Evolutionary conservation across 768 basidiomycete species (phyloP).

Genomic region (Cyclocybe cylindracea): DNA sequence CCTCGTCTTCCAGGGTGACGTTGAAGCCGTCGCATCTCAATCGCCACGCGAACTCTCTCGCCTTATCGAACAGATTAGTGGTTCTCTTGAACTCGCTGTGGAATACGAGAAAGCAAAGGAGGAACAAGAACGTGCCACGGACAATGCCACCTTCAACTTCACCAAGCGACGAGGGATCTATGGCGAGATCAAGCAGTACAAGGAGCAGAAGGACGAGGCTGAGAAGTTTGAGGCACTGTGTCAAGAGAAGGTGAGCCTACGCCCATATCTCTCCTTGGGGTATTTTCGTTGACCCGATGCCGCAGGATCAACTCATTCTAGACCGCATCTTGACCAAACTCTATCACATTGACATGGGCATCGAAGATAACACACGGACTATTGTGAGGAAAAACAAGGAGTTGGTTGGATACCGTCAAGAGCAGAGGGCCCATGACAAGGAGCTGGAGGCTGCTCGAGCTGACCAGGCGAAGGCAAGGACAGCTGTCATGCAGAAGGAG

Average conservation of each 20-base stretch:
- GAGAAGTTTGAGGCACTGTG: conserved; percentile 81
- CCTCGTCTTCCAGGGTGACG: conserved; percentile 98
- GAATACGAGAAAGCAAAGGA: conserved; percentile 91
- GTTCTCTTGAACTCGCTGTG: conserved; percentile 83
- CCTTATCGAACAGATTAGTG: conserved; percentile 94
- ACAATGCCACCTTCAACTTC: conserved; percentile 93
- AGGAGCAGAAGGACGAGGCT: conserved; percentile 94
- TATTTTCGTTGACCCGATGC: background rate
- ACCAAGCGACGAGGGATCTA: conserved; percentile 91
- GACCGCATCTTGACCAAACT: conserved; percentile 85
- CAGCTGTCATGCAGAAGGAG: conserved; percentile 80
- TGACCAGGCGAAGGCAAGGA: conserved; percentile 78
- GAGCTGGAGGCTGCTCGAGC: conserved; percentile 73
- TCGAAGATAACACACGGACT: conserved; percentile 68
- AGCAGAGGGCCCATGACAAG: conserved; percentile 71
- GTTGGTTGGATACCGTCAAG: conserved; percentile 64
- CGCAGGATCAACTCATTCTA: conserved; percentile 79
- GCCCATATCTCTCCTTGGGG: background rate
- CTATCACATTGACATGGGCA: conserved; percentile 84
- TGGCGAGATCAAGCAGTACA: conserved; percentile 95
- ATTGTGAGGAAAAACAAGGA: conserved; percentile 77
- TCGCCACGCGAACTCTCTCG: conserved; percentile 86
- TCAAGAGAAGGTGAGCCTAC: conserved; percentile 62
- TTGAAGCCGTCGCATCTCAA: conserved; percentile 96
- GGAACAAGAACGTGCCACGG: conserved; percentile 87